These are phyloP conservation scores for Epicoccum sorghinum DNA, from an alignment of 2,329 filamentous ascomycete genomes.

Conservation along the genomic window DNA sequence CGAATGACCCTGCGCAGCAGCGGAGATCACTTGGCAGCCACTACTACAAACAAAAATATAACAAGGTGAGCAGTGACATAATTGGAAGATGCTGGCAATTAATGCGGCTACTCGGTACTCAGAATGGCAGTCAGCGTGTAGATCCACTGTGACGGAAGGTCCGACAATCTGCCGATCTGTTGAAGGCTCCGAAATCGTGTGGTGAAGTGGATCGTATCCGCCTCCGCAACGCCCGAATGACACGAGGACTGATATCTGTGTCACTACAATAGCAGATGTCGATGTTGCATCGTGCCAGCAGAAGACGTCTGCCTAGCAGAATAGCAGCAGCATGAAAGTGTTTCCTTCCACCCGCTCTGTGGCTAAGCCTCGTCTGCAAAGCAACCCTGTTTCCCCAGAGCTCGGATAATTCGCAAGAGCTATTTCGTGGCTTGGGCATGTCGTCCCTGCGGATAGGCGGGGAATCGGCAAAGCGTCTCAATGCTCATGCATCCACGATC, in stretches of 20 bases:
- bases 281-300: conserved; percentile 2
- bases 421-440: not conserved
- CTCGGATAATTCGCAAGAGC: not conserved
- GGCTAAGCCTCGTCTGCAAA: conserved; percentile 11
- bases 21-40: not conserved
- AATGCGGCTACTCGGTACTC: not conserved
- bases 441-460: not conserved
- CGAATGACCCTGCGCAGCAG: not conserved
- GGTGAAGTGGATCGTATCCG: not conserved
- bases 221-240: not conserved
- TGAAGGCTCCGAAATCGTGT: not conserved
- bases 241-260: not conserved
- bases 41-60: not conserved
- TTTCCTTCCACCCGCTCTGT: not conserved
- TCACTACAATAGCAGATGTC: not conserved
- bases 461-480: not conserved
- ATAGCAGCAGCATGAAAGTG: not conserved
- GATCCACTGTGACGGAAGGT: conserved; percentile 1
- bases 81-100: not conserved
- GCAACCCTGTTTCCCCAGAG: conserved; percentile 2
- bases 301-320: not conserved
- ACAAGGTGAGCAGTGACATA: not conserved
- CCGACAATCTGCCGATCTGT: not conserved
- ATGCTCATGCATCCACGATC: too few relatives aligned
- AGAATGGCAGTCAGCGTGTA: not conserved